phyloP scores from a whole-genome alignment of 2,329 filamentous ascomycete species.

The Lasiodiplodia theobromae region DNA sequence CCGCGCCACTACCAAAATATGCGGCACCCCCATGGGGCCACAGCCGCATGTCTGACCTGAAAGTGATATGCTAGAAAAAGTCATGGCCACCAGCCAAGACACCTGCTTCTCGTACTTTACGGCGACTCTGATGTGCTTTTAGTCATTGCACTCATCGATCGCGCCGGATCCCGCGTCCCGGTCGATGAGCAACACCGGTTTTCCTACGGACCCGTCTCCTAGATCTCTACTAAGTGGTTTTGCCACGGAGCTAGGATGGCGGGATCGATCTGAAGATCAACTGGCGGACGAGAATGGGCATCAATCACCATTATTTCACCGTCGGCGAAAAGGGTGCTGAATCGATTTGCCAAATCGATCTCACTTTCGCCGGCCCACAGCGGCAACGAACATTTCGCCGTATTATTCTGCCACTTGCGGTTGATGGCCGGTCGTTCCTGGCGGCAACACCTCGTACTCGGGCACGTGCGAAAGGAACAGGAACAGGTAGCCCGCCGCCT shows the following conservation, averaged over 20 bases:
- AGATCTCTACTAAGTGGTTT: not conserved
- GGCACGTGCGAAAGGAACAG: not conserved
- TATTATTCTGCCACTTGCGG: too few relatives aligned
- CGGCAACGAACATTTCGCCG: not conserved
- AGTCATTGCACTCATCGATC: constrained; percentile 7
- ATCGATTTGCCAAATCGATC: too few relatives aligned
- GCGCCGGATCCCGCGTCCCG: not conserved
- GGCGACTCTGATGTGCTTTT: not conserved
- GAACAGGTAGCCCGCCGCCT: not conserved
- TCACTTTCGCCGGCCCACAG: too few relatives aligned
- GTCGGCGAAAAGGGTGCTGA: too few relatives aligned
- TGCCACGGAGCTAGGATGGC: constrained; percentile 9
- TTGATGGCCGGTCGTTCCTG: not conserved
- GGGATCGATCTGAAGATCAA: not conserved
- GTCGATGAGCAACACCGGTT: not conserved
- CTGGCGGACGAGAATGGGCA: not conserved
- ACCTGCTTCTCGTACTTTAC: too few relatives aligned
- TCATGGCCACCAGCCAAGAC: not conserved
- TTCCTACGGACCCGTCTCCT: not conserved
- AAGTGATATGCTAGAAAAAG: not conserved
- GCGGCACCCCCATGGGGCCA: not conserved
- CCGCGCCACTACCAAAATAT: not conserved
- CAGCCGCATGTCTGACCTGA: not conserved
- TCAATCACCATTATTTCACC: too few relatives aligned
- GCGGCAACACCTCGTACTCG: too few relatives aligned